These are phyloP conservation scores for Chalara sp. DNA, from an alignment of 2,329 filamentous ascomycete genomes.

Conservation along the genomic window DNA sequence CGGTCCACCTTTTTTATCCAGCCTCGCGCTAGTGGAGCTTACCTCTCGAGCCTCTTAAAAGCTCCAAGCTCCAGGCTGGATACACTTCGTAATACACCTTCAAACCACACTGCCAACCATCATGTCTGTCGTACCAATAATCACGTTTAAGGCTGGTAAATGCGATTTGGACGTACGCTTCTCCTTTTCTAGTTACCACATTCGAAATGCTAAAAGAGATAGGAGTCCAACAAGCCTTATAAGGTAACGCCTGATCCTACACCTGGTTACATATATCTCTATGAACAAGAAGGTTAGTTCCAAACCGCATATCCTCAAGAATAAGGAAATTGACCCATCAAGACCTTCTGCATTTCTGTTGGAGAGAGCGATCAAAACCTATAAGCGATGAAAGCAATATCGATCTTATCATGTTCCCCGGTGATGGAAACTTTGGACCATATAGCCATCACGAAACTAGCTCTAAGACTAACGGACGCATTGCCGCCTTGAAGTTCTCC, in stretches of 20 bases:
- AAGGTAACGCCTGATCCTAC: slow-evolving; percentile 68
- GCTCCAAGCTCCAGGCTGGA: no score
- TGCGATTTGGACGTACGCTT: slow-evolving; percentile 75
- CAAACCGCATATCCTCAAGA: background rate
- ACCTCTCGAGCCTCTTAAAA: no score
- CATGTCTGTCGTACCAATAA: slow-evolving; percentile 81
- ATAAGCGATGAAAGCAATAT: slow-evolving; percentile 65
- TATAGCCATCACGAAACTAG: slow-evolving; percentile 66
- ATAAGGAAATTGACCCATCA: slow-evolving; percentile 9
- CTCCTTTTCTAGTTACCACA: slow-evolving; percentile 14
- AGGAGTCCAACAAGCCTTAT: slow-evolving; percentile 51
- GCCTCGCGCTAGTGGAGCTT: no score
- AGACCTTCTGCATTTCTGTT: slow-evolving; percentile 96
- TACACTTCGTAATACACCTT: background rate
- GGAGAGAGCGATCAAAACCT: slow-evolving; percentile 71
- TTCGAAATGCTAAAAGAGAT: slow-evolving; percentile 15
- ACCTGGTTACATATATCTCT: slow-evolving; percentile 86
- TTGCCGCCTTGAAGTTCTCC: slow-evolving; percentile 89
- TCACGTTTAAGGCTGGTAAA: slow-evolving; percentile 93
- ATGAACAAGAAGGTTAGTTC: slow-evolving; percentile 73
- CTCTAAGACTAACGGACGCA: slow-evolving; percentile 73
- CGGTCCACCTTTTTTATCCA: no score
- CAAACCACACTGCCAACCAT: slow-evolving; percentile 14
- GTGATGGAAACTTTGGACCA: slow-evolving; percentile 79
- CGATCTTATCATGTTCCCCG: slow-evolving; percentile 89